These are phyloP conservation scores for Kregervanrija fluxuum DNA, from an alignment of 805 yeast genomes.

Conservation along the genomic window DNA sequence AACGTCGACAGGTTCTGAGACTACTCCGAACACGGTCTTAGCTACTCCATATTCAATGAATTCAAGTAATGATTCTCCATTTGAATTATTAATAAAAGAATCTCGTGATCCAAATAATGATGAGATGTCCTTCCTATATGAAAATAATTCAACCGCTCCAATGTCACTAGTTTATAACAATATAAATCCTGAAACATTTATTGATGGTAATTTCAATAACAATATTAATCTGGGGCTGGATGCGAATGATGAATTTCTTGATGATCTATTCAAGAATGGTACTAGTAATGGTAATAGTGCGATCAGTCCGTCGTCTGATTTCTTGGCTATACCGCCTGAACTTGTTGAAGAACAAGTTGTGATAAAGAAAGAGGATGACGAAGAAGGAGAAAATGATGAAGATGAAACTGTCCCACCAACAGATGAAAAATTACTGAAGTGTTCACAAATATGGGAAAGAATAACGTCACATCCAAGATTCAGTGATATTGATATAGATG, in stretches of 20 bases:
- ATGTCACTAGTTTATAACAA: too few species aligned
- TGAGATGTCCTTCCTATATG: too few species aligned
- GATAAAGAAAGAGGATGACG: constrained; percentile 8
- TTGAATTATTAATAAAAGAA: neutral
- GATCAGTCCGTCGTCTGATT: constrained; percentile 70
- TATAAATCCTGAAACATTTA: neutral
- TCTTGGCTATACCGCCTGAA: constrained; percentile 9
- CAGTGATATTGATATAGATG: constrained; percentile 89
- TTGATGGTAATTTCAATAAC: neutral
- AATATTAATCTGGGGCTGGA: constrained; percentile 3
- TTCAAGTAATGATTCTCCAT: constrained; percentile 1
- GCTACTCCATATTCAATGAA: neutral
- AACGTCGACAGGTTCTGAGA: neutral
- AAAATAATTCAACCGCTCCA: too few species aligned
- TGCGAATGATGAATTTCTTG: constrained; percentile 9
- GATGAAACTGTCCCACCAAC: constrained; percentile 58
- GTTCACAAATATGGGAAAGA: constrained; percentile 95
- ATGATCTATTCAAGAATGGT: constrained; percentile 24
- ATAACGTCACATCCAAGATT: constrained; percentile 91
- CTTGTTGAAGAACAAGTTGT: constrained; percentile 10
- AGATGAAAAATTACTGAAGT: constrained; percentile 52
- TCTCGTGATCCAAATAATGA: too few species aligned
- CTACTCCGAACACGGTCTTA: neutral
- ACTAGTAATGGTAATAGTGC: constrained; percentile 74
- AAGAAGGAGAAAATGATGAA: constrained; percentile 18